A percentile compares a stretch with the other conserved stretches of the same genome.
These are phyloP conservation scores for Gnetum montanum DNA, from an alignment of 75 land plant genomes.

Conservation along the genomic window DNA sequence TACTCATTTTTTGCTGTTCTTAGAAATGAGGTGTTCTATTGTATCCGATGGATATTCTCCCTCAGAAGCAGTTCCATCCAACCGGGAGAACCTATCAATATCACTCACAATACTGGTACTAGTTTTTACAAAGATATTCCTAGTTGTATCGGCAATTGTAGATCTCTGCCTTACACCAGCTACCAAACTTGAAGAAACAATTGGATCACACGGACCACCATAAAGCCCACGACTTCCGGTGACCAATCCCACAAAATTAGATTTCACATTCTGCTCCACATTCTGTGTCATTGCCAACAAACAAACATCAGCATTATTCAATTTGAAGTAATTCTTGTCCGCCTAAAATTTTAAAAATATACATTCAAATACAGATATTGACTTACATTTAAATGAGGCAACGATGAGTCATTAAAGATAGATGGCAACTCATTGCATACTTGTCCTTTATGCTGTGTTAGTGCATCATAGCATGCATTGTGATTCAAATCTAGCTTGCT, in stretches of 20 bases:
- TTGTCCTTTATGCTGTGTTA: neutral
- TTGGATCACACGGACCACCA: slow-evolving; percentile 3
- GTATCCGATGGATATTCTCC: neutral
- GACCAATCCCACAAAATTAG: neutral
- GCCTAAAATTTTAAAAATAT: neutral
- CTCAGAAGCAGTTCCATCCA: neutral
- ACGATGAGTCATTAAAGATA: neutral
- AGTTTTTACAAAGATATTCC: slow-evolving; percentile 2
- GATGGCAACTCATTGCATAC: neutral
- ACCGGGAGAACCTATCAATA: neutral
- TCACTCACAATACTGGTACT: neutral
- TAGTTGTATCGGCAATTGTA: neutral
- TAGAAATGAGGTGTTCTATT: no score
- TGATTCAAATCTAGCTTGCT: no score
- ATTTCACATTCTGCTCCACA: slow-evolving; percentile 1
- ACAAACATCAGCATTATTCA: neutral
- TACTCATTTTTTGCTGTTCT: no score
- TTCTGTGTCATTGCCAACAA: neutral
- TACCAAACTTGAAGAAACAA: slow-evolving; percentile 2
- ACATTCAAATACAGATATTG: neutral
- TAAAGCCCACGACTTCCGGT: slow-evolving; percentile 10
- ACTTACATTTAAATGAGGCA: slow-evolving; percentile 8
- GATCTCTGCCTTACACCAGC: slow-evolving; percentile 8
- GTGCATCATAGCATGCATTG: neutral
- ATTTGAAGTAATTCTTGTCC: neutral